Evolutionary conservation across 2,329 filamentous ascomycete genomes (phyloP).

Genomic region (Orbilia brochopaga): DNA sequence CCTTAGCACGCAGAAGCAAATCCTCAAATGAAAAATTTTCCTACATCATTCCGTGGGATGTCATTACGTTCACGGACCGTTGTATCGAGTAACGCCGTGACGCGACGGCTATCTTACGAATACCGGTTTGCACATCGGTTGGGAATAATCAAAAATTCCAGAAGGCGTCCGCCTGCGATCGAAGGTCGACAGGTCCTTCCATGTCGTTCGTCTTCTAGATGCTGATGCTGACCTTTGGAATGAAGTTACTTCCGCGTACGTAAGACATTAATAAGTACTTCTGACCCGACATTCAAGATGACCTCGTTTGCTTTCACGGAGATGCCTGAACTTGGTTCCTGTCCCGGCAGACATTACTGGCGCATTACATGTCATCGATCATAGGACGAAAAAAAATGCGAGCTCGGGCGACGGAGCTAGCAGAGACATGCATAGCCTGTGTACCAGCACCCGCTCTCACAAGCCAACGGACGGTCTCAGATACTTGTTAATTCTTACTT

Average conservation of each 20-base stretch:
- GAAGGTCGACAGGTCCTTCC: conserved; percentile 25
- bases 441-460: conserved; percentile 16
- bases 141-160: conserved; percentile 30
- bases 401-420: conserved; percentile 19
- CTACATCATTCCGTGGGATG: conserved; percentile 37
- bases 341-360: conserved; percentile 3
- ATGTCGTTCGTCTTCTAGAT: conserved; percentile 29
- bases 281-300: not conserved
- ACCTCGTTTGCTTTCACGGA: not conserved
- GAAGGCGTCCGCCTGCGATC: conserved; percentile 23
- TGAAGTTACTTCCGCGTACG: conserved; percentile 24
- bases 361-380: not conserved
- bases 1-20: conserved; percentile 31
- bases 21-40: conserved; percentile 29
- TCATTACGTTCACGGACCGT: conserved; percentile 49
- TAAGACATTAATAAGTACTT: conserved; percentile 14
- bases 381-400: conserved; percentile 14
- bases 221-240: conserved; percentile 35
- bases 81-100: conserved; percentile 34
- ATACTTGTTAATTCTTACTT: conserved; percentile 6
- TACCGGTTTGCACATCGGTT: conserved; percentile 13
- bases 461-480: conserved; percentile 14
- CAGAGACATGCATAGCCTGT: conserved; percentile 24
- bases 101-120: conserved; percentile 34
- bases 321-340: not conserved